Base-by-base conservation (phyloP, 2,329 filamentous ascomycete species). In the Exophiala xenobiotica region DNA sequence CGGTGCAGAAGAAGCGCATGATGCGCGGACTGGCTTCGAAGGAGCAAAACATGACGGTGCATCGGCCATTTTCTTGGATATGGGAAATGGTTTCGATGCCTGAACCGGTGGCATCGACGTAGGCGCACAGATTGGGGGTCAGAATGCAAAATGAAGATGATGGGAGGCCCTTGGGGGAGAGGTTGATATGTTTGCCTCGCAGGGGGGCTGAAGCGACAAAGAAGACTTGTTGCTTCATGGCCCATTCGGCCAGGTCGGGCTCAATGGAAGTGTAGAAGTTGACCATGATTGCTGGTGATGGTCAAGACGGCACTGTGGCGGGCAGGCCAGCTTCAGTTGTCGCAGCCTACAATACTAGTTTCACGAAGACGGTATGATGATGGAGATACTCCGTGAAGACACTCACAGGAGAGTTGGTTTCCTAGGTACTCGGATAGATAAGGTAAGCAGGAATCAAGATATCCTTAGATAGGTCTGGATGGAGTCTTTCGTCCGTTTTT, bases 41-140 rank as follows among this genome's bases (percentile, higher is more conserved):
- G 20, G 79, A 82, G 66, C 79, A 85, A 70, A 90, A 89, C 76
- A 90, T 83, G 63, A 90, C 69, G 5, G 86, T 89, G 11, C 87
- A 76, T 9, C 87, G 80, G 22, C 83, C 85, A 62, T 90, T 90
- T 65, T 91, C 87, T 64, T 88, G 83, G 9, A 88, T 69, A 63
- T 90, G 87, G 4, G 81, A 76, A 56, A 90, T 84, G 3, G 87
- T 91, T 71, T 91, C 87, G 62, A 78, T 83, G 20, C 87, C 87
- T 27, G 83, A 87, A 23, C 87, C 87, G 1, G 83, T 88, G 54
- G 83, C 79, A 64, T 91, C 87, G 49, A 90, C 75, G 64, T 90
- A 91, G 20, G 81, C 84, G 51, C 78, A 35, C 4, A 12, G 20
- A 7, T 5, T n/a, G 38, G 12, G 12, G 19, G 38, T 69, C 46